These are phyloP conservation scores for Barnettozyma sp. DNA, from an alignment of 805 yeast genomes.

Conservation along the genomic window DNA sequence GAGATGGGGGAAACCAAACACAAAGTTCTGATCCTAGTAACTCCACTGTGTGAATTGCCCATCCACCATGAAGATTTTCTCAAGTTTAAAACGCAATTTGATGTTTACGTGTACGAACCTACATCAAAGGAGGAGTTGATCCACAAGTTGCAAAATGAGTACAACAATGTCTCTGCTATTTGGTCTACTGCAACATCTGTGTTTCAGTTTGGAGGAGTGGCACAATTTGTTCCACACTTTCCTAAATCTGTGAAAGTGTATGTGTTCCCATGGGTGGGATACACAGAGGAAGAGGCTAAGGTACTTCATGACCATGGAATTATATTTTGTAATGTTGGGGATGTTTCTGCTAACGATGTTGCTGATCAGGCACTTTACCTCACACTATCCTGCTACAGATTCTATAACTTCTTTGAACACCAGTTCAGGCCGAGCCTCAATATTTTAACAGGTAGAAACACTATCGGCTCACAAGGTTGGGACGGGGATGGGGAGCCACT, in stretches of 20 bases:
- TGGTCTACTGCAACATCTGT: slow-evolving; percentile 45
- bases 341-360: slow-evolving; percentile 56
- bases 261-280: slow-evolving; percentile 56
- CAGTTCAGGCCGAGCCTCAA: slow-evolving; percentile 34
- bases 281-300: slow-evolving; percentile 43
- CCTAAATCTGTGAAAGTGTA: slow-evolving; percentile 44
- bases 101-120: slow-evolving; percentile 34
- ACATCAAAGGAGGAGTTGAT: slow-evolving; percentile 37
- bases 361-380: slow-evolving; percentile 63
- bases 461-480: slow-evolving; percentile 29
- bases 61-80: slow-evolving; percentile 39
- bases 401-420: slow-evolving; percentile 41
- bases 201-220: slow-evolving; percentile 41
- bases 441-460: slow-evolving; percentile 39
- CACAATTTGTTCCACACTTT: slow-evolving; percentile 36
- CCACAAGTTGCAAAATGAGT: slow-evolving; percentile 33
- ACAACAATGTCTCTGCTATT: slow-evolving; percentile 40
- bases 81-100: slow-evolving; percentile 34
- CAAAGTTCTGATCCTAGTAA: slow-evolving; percentile 29
- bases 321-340: slow-evolving; percentile 53
- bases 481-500: slow-evolving; percentile 29
- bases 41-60: slow-evolving; percentile 34
- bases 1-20: too few relatives aligned
- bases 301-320: slow-evolving; percentile 42
- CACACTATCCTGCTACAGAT: slow-evolving; percentile 54